Evolutionary conservation across 805 yeast genomes (phyloP).

Genomic region (Ogataea philodendri): DNA sequence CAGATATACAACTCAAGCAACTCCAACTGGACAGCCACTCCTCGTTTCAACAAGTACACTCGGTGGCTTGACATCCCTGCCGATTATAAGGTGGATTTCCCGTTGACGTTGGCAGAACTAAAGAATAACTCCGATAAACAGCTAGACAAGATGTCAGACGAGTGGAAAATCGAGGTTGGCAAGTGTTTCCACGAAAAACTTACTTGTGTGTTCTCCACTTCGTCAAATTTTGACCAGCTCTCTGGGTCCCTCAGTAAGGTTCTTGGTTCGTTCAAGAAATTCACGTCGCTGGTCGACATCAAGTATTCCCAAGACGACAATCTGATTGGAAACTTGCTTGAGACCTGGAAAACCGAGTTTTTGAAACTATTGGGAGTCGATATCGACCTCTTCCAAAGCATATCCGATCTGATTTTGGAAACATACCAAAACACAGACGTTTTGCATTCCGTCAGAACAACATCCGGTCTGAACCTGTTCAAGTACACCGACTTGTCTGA

Average conservation of each 20-base stretch:
- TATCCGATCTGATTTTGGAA: slow-evolving; percentile 20
- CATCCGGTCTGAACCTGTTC: slow-evolving; percentile 22
- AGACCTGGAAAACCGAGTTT: slow-evolving; percentile 22
- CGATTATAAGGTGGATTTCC: slow-evolving; percentile 22
- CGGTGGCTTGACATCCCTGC: slow-evolving; percentile 28
- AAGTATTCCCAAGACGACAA: slow-evolving; percentile 8
- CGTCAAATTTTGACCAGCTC: slow-evolving; percentile 18
- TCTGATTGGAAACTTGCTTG: slow-evolving; percentile 18
- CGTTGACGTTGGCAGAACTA: slow-evolving; percentile 18
- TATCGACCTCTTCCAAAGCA: slow-evolving; percentile 19
- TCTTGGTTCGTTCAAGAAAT: slow-evolving; percentile 30
- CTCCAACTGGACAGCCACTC: slow-evolving; percentile 30
- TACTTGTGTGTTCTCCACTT: slow-evolving; percentile 8
- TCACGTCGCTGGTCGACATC: slow-evolving; percentile 30
- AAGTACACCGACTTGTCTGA: slow-evolving; percentile 23
- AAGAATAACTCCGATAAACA: slow-evolving; percentile 10
- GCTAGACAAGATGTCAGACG: slow-evolving; percentile 9
- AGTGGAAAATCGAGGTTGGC: slow-evolving; percentile 27
- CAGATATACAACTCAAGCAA: slow-evolving; percentile 20
- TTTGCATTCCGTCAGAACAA: slow-evolving; percentile 11
- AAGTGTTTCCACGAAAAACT: slow-evolving; percentile 14
- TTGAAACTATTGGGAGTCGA: slow-evolving; percentile 14
- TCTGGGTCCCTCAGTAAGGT: slow-evolving; percentile 20
- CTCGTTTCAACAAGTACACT: slow-evolving; percentile 28
- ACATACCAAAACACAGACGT: slow-evolving; percentile 15